Percentiles rank a stretch among this genome's conserved stretches.
Conservation (phyloP, 805 yeast genomes). For the Cyberlindnera xishuangbannaensis region DNA sequence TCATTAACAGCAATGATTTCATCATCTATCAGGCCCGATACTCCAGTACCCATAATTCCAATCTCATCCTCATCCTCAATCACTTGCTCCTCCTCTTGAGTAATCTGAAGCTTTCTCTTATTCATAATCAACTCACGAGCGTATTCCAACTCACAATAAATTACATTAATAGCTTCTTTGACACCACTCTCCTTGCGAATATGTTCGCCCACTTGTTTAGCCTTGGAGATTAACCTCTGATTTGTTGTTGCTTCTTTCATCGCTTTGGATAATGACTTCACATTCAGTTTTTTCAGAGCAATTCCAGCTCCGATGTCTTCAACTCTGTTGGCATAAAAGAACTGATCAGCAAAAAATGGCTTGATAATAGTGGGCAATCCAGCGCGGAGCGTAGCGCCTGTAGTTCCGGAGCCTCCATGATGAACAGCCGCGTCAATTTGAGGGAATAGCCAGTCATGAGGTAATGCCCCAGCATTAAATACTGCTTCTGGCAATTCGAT, state of each 20-base stretch:
- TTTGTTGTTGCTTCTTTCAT: constrained; percentile 63
- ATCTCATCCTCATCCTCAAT: constrained; percentile 8
- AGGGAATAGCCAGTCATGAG: constrained; percentile 94
- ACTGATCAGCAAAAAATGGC: constrained; percentile 96
- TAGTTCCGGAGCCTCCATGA: constrained; percentile 96
- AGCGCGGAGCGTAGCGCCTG: constrained; percentile 83
- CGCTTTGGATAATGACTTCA: constrained; percentile 58
- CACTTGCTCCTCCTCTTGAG: constrained; percentile 11
- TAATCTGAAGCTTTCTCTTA: constrained; percentile 31
- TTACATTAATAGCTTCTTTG: constrained; percentile 60
- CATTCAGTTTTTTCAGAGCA: constrained; percentile 60
- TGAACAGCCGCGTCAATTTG: constrained; percentile 91
- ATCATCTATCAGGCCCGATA: constrained; percentile 3
- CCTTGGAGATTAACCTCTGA: constrained; percentile 60
- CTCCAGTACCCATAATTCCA: constrained; percentile 4
- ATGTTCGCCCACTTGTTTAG: constrained; percentile 52
- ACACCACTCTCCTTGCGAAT: constrained; percentile 82
- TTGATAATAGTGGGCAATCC: constrained; percentile 88
- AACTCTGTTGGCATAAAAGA: constrained; percentile 80
- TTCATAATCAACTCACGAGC: constrained; percentile 51
- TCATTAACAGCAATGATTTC: constrained; percentile 6
- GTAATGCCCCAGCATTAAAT: constrained; percentile 64
- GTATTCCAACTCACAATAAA: constrained; percentile 78
- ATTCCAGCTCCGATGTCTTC: constrained; percentile 88
- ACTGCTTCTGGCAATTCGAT: constrained; percentile 58